Evolutionary conservation across 192 early-diverging fungal species (phyloP).

Genomic region (Backusella macrospora): DNA sequence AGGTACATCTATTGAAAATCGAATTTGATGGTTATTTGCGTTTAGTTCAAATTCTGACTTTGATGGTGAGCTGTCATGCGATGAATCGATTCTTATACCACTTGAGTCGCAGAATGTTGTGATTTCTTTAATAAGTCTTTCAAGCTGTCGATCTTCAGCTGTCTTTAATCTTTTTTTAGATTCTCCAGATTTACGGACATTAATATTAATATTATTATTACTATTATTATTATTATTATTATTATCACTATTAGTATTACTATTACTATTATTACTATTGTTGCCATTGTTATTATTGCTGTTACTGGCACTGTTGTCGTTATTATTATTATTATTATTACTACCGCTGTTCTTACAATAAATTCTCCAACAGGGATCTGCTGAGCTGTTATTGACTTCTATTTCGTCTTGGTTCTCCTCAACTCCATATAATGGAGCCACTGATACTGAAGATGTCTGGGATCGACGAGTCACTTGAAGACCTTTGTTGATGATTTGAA

Average conservation of each 20-base stretch:
- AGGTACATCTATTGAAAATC: slow-evolving; percentile 1
- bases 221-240: neutral
- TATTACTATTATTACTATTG: neutral
- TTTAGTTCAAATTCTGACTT: slow-evolving; percentile 9
- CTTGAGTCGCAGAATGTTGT: neutral
- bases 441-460: neutral
- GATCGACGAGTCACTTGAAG: slow-evolving; percentile 7
- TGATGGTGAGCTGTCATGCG: neutral
- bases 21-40: neutral
- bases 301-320: neutral
- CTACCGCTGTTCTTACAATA: neutral
- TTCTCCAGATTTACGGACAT: neutral
- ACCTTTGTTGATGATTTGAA: slow-evolving; percentile 22
- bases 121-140: slow-evolving; percentile 1
- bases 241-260: neutral
- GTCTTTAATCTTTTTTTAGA: slow-evolving; percentile 5
- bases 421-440: neutral
- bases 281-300: neutral
- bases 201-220: neutral
- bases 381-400: neutral
- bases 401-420: neutral
- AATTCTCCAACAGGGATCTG: neutral
- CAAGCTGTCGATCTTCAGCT: slow-evolving; percentile 16
- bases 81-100: neutral
- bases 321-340: neutral